A percentile compares a stretch with the other conserved stretches of the same genome.
These are phyloP conservation scores for Trametes villosa DNA, from an alignment of 768 basidiomycete genomes.

Conservation along the genomic window DNA sequence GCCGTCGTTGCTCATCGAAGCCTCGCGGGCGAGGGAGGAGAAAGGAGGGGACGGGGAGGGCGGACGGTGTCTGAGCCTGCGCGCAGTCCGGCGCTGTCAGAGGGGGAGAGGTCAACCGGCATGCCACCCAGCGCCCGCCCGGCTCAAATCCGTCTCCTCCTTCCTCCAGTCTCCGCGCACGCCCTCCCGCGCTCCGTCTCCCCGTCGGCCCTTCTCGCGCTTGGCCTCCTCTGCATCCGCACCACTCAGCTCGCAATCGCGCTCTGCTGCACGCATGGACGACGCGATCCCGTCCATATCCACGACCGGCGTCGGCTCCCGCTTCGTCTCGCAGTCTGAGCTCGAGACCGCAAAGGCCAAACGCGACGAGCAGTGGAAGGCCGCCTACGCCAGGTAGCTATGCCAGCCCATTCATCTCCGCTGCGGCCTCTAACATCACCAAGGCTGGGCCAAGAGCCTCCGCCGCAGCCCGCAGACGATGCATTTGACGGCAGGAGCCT, in stretches of 20 bases:
- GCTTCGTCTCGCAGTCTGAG: slow-evolving; percentile 82
- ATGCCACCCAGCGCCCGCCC: slow-evolving; percentile 4
- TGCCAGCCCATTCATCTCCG: background rate
- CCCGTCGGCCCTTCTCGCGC: background rate
- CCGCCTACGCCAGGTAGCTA: slow-evolving; percentile 77
- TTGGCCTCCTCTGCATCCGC: background rate
- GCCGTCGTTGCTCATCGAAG: slow-evolving; percentile 25
- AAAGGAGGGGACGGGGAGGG: slow-evolving; percentile 12
- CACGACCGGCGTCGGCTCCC: slow-evolving; percentile 74
- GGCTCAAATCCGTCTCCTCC: background rate
- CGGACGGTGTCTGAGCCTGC: slow-evolving; percentile 8
- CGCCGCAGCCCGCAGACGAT: slow-evolving; percentile 75
- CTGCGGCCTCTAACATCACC: slow-evolving; percentile 5
- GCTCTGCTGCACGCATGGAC: slow-evolving; percentile 63
- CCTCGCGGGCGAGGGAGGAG: slow-evolving; percentile 7
- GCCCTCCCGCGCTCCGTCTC: slow-evolving; percentile 2
- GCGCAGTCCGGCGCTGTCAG: slow-evolving; percentile 20
- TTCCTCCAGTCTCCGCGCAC: background rate
- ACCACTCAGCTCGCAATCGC: background rate
- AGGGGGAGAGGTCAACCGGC: slow-evolving; percentile 16
- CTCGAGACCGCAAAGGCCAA: slow-evolving; percentile 72
- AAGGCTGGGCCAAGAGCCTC: slow-evolving; percentile 86
- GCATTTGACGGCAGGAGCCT: slow-evolving; percentile 83
- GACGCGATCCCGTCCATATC: slow-evolving; percentile 76
- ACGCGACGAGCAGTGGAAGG: slow-evolving; percentile 87